Evolutionary conservation across 2,329 filamentous ascomycete genomes (phyloP).

Genomic region (Pyrenochaeta sp.): DNA sequence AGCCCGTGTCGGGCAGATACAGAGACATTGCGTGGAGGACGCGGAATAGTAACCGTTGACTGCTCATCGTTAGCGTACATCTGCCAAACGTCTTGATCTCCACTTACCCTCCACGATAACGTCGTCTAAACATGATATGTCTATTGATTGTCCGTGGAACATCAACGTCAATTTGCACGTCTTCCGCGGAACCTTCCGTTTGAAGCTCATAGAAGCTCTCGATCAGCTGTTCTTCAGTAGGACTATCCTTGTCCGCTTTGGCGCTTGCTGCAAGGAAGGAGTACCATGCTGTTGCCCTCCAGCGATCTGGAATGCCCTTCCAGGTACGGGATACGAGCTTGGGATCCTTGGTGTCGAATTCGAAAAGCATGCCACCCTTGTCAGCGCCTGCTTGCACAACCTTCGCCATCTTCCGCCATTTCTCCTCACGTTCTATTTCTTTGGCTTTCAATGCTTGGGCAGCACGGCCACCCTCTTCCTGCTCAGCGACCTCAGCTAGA

Average conservation of each 20-base stretch:
- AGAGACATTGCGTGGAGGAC: conserved; percentile 91
- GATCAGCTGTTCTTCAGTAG: conserved; percentile 75
- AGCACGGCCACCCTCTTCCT: conserved; percentile 56
- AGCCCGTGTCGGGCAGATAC: conserved; percentile 89
- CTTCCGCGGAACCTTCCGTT: conserved; percentile 78
- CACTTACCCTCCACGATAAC: conserved; percentile 81
- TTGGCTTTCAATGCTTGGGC: conserved; percentile 62
- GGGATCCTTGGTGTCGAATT: conserved; percentile 81
- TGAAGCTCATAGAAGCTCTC: conserved; percentile 76
- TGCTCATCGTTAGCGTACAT: conserved; percentile 27
- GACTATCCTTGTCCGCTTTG: conserved; percentile 66
- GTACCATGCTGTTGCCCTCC: conserved; percentile 93
- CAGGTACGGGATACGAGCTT: conserved; percentile 89
- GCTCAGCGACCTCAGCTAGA: conserved; percentile 53
- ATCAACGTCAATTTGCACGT: conserved; percentile 96
- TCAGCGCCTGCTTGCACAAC: conserved; percentile 53
- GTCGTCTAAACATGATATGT: conserved; percentile 94
- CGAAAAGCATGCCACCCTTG: conserved; percentile 70
- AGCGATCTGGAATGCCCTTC: conserved; percentile 97
- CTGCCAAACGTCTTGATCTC: background rate
- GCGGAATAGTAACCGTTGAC: conserved; percentile 86
- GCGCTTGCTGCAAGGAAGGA: conserved; percentile 86
- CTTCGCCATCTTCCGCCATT: conserved; percentile 72
- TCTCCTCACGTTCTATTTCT: conserved; percentile 68
- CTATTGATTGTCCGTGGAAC: conserved; percentile 93